A percentile compares a stretch with the other conserved stretches of the same genome.
phyloP scores from a whole-genome alignment of 345 rosid species.

The Brassica incana region DNA sequence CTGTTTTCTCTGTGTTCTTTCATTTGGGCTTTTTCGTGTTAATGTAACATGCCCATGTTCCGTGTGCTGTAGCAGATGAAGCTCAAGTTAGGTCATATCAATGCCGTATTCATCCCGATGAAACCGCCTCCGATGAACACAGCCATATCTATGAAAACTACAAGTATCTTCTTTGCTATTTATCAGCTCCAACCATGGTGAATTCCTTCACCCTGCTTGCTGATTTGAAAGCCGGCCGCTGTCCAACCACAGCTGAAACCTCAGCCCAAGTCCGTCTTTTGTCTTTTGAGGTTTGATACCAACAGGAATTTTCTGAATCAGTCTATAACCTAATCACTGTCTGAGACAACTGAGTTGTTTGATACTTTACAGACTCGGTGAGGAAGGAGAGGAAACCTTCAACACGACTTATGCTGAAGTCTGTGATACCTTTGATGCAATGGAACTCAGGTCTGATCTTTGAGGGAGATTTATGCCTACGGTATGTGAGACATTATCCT shows the following conservation, averaged over 20 bases:
- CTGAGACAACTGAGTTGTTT: not conserved
- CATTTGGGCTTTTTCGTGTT: no score
- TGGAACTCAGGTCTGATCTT: conserved; percentile 83
- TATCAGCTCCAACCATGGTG: not conserved
- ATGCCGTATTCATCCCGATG: no score
- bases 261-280: not conserved
- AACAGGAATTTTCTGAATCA: not conserved
- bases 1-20: no score
- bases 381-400: conserved; percentile 59
- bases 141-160: no score
- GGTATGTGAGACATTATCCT: conserved; percentile 44
- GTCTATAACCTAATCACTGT: not conserved
- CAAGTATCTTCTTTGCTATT: no score
- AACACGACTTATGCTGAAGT: conserved; percentile 80
- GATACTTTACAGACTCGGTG: conserved; percentile 43
- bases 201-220: not conserved
- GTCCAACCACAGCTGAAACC: not conserved
- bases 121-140: no score
- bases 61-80: no score
- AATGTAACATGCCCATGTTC: no score
- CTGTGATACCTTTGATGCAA: conserved; percentile 75
- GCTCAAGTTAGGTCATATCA: no score
- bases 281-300: not conserved
- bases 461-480: conserved; percentile 89
- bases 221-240: no score